These are phyloP conservation scores for Annulohypoxylon nitens DNA, from an alignment of 495 filamentous ascomycete genomes.

Conservation along the genomic window DNA sequence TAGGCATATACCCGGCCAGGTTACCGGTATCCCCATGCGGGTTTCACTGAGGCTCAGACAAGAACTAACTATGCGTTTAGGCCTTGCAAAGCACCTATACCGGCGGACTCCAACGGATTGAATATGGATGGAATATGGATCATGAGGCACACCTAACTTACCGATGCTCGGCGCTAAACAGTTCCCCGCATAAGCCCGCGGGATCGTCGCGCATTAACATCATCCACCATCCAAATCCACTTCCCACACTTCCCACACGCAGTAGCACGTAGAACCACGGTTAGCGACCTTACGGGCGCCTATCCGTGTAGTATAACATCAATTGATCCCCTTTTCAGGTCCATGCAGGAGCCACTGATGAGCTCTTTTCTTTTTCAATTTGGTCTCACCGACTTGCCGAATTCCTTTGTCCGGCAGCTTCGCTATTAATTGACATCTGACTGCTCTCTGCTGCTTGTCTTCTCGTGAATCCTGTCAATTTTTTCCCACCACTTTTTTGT, in stretches of 20 bases:
- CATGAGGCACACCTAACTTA: slow-evolving; percentile 22
- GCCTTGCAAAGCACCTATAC: neutral
- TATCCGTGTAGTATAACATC: slow-evolving; percentile 28
- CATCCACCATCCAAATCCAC: too few species aligned
- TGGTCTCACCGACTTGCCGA: slow-evolving; percentile 32
- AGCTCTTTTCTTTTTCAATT: neutral
- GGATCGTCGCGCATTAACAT: too few species aligned
- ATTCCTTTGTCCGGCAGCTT: neutral
- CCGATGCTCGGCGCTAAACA: slow-evolving; percentile 26
- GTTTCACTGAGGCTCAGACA: slow-evolving; percentile 16
- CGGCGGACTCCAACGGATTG: slow-evolving; percentile 9
- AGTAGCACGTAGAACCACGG: slow-evolving; percentile 30
- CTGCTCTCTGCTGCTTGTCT: neutral
- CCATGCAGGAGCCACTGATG: slow-evolving; percentile 22
- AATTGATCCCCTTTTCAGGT: neutral
- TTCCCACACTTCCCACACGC: neutral
- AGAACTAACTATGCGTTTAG: neutral
- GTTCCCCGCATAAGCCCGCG: slow-evolving; percentile 40
- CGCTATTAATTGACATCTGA: slow-evolving; percentile 7
- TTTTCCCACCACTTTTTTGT: neutral
- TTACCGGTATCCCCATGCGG: neutral
- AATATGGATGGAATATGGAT: neutral
- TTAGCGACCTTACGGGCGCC: slow-evolving; percentile 24
- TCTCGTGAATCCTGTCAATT: neutral
- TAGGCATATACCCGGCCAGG: neutral